Evolutionary conservation across 176 grass and related monocot genomes (phyloP), one percentile per base, ranked within the genome.

Genomic region (Hyparrhenia diplandra): DNA sequence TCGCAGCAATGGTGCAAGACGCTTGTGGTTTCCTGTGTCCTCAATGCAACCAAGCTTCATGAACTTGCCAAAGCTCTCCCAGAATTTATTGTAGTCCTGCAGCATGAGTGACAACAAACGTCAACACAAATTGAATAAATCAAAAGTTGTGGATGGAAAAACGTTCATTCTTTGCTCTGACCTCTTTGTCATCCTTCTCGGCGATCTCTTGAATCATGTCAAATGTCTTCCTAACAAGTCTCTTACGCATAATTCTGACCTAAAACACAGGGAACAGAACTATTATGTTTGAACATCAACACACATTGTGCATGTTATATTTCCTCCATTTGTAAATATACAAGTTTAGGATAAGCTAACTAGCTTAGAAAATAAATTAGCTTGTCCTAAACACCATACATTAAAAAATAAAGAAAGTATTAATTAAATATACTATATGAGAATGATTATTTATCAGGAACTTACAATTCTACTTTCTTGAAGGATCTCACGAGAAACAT

Each of bases 401-500:
- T 37, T 37, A 37, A 37, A 37, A 37, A 37, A 37, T 8, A 37
- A 6, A 37, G 36, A 6, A 37, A 37, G 4, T 6, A 7, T 37
- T 37, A 37, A 37, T 8, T 1, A 37, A 37, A 37, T 37, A 8
- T 1, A 37, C 36, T 37, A 37, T 37, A 37, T 37, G 36, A 8
- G 36, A 37, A 37, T 37, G 6, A 37, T 37, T 21, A 10, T 23
- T 65, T 80, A 35, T 64, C 5, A 23, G 40, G 37, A 59, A 92
- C 91, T 94, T 90, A 97, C 94, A 87, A 97, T 94, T 80, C 89
- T 77, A 82, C 91, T 97, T 86, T 94, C 94, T 92, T 97, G 94
- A 78, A 97, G 91, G 37, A 94, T 97, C 55, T 97, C 94, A 69
- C 94, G 94, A 55, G 91, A 97, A 80, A 97, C 94, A 86, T 94